These are phyloP conservation scores for Thalassia testudinum DNA, from an alignment of 116 monocot species.

Conservation along the genomic window DNA sequence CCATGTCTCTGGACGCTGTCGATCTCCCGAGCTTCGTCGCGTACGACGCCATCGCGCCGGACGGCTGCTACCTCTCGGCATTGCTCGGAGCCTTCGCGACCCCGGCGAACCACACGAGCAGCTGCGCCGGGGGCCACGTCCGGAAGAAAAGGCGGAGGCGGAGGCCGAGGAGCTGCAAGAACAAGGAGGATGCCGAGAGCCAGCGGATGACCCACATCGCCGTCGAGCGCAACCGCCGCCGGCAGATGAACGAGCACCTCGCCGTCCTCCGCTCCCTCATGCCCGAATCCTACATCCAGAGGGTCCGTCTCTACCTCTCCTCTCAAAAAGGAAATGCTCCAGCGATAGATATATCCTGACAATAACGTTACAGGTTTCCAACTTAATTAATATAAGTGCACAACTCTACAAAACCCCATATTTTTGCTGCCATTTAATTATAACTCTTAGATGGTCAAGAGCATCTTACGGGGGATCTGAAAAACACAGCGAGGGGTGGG, in stretches of 20 bases:
- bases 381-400: no score
- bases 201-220: constrained; percentile 88
- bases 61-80: background rate
- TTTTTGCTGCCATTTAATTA: no score
- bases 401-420: no score
- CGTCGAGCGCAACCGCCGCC: constrained; percentile 77
- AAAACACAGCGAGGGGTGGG: no score
- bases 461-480: no score
- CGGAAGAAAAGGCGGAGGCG: constrained; percentile 36
- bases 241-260: constrained; percentile 83
- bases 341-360: no score
- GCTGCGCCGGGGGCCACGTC: background rate
- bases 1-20: no score
- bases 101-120: background rate
- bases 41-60: constrained; percentile 43
- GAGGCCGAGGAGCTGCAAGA: constrained; percentile 40
- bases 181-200: constrained; percentile 66
- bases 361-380: no score
- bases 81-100: background rate
- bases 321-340: no score
- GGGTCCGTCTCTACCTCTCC: constrained; percentile 14
- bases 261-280: constrained; percentile 59
- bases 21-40: constrained; percentile 30
- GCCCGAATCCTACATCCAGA: constrained; percentile 69
- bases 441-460: no score